A percentile compares a stretch with the other conserved stretches of the same genome.
These are phyloP conservation scores for rapeseed (Brassica napus) DNA, from an alignment of 345 rosid species.

Conservation along the genomic window DNA sequence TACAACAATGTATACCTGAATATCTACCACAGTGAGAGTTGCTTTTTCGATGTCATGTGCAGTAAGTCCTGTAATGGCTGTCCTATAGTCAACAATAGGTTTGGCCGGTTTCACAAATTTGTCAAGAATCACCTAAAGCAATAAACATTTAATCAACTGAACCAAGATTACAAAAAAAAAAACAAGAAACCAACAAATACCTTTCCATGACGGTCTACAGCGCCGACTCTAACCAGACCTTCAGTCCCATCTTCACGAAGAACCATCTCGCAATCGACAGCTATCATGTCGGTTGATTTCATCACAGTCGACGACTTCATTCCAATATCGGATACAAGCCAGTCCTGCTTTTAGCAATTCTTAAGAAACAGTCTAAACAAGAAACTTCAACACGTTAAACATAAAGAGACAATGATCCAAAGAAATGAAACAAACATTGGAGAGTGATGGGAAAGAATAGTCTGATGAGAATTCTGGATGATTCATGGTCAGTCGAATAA, in stretches of 20 bases:
- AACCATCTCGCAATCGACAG: conserved; percentile 97
- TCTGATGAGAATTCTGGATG: conserved; percentile 51
- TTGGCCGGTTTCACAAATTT: conserved; percentile 62
- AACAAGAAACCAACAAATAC: conserved; percentile 17
- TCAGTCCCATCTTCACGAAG: conserved; percentile 62
- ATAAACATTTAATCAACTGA: conserved; percentile 1
- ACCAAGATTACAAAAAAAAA: background rate
- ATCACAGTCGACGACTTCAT: conserved; percentile 38
- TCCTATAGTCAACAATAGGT: conserved; percentile 63
- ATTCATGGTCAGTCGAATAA: conserved; percentile 61
- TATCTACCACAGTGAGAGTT: conserved; percentile 51
- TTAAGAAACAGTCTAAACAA: background rate
- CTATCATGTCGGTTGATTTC: conserved; percentile 46
- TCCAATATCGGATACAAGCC: conserved; percentile 58
- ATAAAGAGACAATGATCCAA: background rate
- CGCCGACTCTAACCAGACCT: conserved; percentile 74
- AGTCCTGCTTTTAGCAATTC: conserved; percentile 45
- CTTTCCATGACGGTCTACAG: conserved; percentile 63
- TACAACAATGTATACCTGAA: conserved; percentile 56
- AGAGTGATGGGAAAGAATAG: conserved; percentile 52
- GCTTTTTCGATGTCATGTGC: conserved; percentile 55
- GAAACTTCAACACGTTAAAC: background rate
- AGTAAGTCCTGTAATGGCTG: conserved; percentile 69
- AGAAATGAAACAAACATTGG: conserved; percentile 50
- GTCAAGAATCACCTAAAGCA: conserved; percentile 61